Evolutionary conservation across 73 alveolate species (phyloP), one percentile per base, ranked within the genome.

Genomic region (Paramecium sexaurelia): DNA sequence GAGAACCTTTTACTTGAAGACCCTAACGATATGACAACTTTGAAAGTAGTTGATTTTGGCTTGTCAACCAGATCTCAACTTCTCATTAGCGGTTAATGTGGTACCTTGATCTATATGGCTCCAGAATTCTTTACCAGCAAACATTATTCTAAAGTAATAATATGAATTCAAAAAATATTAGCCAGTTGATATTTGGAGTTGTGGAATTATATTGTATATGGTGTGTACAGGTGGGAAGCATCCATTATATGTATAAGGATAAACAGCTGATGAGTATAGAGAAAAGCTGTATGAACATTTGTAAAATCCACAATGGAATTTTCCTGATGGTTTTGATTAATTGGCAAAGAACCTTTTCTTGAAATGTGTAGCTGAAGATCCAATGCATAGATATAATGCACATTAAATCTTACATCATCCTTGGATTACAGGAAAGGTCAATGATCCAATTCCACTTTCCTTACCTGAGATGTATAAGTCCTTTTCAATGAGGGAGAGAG

Each of bases 191-290:
- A 87, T 87, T 40, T 98, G 99, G 99, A 95, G 98, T 37, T 96
- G 98, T 68, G 99, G 99, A 11, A 97, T 98, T 22, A 93, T 97
- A 29, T 92, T 98, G 95, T 98, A 91, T 84, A 96, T 93, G 94
- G 85, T 98, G 22, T 92, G 95, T 82, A 39, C 89, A 10, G 85
- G 85, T 7, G 99, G 99, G 27, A 95, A 95, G 40, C 99, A 96
- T 85, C 99, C 99, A 51, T 92, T 98, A 32, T 96, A 96, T 75
- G 45, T 94, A 92, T 41, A 19, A 55, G 17, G 85, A 37, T 27
- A 95, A 94, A 66, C 92, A 91, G 35, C 41, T 37, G 45, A 56
- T 56, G 75, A 56, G 7, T 56, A 56, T 56, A 56, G 37, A 56
- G 39, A 56, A 19, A 56, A 56, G 19, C 37, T 56, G 15, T 56